Evolutionary conservation across 2,329 filamentous ascomycete genomes (phyloP), one percentile per base, ranked within the genome.

Genomic region (Fusarium begoniae): DNA sequence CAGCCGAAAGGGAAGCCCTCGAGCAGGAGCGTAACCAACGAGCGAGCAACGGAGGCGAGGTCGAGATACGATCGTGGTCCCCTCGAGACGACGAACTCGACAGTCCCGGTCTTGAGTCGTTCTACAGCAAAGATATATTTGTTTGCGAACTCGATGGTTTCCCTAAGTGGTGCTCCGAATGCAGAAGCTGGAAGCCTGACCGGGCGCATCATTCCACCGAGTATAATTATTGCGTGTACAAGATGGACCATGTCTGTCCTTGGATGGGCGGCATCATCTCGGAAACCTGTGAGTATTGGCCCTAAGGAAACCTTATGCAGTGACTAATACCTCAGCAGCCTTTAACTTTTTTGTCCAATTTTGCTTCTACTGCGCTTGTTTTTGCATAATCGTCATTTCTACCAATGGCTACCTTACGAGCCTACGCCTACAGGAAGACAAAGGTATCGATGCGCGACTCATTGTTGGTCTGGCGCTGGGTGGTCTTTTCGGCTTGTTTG

Each of bases 271-370:
- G 96, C 28, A 93, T 98, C 74, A 91, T 99, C 15, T 93, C 91
- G 0, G 95, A 98, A 81, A 95, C 90, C 4, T 90, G 89, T 90
- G 78, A 80, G 88, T 82, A 22, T 20, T 17, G 14, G 12, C 45
- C 15, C 47, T 18, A 24, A 13, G 32, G 13, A 18, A 45, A 28
- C 24, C 68, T 38, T 54, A 45, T 56, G 22, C 41, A 47, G 32
- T 13, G 18, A 37, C 65, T 69, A 55, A 73, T 41, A 30, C 26
- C 8, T n/a, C 4, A 18, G 30, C 65, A 90, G 89, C 92, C 6
- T 95, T 96, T 85, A 98, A 98, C 78, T 98, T 94, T 82, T 98
- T 99, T 79, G 85, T 95, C 17, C 96, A 98, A 75, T 98, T 98
- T 79, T 90, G 91, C 22, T 87, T 90, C 48, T 98, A 96, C 80